Percentiles rank a stretch among this genome's conserved stretches.
Evolutionary conservation across 495 filamentous ascomycete species (phyloP).

Genomic region (Penicillium manginii): DNA sequence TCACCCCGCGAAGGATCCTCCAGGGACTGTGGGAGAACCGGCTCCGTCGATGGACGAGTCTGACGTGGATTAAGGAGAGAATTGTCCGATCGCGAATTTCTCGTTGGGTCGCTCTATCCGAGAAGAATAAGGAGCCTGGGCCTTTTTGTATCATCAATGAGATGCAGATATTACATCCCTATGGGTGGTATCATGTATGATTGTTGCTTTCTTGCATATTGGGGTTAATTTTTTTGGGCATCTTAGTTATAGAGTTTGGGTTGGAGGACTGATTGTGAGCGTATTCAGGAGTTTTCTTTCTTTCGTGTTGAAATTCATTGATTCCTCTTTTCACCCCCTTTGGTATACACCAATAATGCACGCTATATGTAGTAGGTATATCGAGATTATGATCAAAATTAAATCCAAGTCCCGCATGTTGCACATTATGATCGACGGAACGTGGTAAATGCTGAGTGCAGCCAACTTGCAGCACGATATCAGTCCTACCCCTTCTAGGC

Average conservation of each 20-base stretch:
- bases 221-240: too few species aligned
- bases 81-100: constrained; percentile 43
- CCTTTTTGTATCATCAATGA: constrained; percentile 75
- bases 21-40: constrained; percentile 63
- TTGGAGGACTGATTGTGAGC: too few species aligned
- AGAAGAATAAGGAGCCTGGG: constrained; percentile 54
- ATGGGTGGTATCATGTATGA: constrained; percentile 79
- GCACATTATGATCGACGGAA: neutral
- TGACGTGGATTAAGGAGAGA: constrained; percentile 39
- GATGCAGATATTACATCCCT: constrained; percentile 77
- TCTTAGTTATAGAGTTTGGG: too few species aligned
- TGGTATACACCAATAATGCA: too few species aligned
- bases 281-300: too few species aligned
- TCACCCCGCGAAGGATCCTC: constrained; percentile 35
- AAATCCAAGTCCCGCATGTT: neutral
- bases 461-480: neutral
- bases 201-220: neutral
- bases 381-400: neutral
- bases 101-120: constrained; percentile 41
- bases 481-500: neutral
- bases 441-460: neutral
- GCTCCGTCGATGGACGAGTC: constrained; percentile 52
- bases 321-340: too few species aligned
- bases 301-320: too few species aligned
- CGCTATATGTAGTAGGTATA: neutral